Evolutionary conservation across 2,329 filamentous ascomycete species (phyloP), one percentile per base, ranked within the genome.

Genomic region (Cladosporium sp.): DNA sequence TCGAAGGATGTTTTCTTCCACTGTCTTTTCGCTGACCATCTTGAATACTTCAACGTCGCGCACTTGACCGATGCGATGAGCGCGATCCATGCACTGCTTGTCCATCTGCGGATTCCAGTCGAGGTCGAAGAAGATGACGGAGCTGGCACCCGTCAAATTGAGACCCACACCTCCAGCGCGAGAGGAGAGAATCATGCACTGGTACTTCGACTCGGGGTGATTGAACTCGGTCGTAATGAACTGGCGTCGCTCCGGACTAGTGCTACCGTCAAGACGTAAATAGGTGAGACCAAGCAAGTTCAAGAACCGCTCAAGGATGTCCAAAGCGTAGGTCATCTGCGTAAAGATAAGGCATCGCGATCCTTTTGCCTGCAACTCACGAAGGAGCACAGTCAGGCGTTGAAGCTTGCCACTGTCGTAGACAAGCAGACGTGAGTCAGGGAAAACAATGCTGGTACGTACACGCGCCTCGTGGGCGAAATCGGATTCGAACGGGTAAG

Each of bases 101-200:
- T 98, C 93, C 93, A 98, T 98, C 45, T 94, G 93, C 0, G 93
- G 93, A 62, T 98, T 98, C 94, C 94, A 98, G 67, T 98, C 93
- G 53, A 97, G 84, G 63, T 98, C 93, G 70, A 97, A 98, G 69
- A 98, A 98, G 58, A 98, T 96, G 61, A 98, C 93, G 0, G 91
- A 95, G 67, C 97, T 93, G 4, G 93, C 93, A 42, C 93, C 93
- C 0, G 92, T 97, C 38, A 98, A 77, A 62, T 98, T 98, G 73
- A 98, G 95, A 51, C 93, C 93, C 1, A 98, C 76, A 49, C 93
- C 93, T 58, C 93, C 93, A 0, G 93, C 96, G 51, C 93, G 83
- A 43, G 90, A 95, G 0, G 92, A 97, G 4, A 98, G 73, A 60
- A 98, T 98, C 72, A 98, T 98, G 55, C 86, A 92, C 12, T 95